Conservation (phyloP, 306 rosid genomes). For the Fragaria vesca region DNA sequence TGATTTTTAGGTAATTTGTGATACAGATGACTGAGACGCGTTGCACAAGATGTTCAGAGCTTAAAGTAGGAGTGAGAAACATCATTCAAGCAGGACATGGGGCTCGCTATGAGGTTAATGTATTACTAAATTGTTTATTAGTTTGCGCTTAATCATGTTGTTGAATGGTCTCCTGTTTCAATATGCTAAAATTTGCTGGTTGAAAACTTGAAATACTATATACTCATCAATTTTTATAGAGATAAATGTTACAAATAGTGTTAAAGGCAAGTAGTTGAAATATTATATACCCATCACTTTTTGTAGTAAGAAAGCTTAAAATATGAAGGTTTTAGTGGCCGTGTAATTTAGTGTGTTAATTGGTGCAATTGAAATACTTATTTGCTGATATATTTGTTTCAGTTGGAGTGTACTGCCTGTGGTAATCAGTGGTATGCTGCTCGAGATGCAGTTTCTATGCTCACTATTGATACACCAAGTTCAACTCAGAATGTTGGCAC, state of each 20-base stretch:
- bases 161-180: neutral
- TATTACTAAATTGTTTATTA: neutral
- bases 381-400: conserved; percentile 33
- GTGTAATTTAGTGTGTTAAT: neutral
- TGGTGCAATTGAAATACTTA: conserved; percentile 7
- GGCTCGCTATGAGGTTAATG: conserved; percentile 78
- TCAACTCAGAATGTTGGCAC: conserved; percentile 49
- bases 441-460: conserved; percentile 70
- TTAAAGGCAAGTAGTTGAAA: neutral
- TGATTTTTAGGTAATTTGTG: conserved; percentile 21
- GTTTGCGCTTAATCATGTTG: neutral
- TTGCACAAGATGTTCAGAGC: conserved; percentile 72
- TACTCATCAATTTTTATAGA: neutral
- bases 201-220: neutral
- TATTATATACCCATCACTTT: neutral
- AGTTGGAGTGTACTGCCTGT: conserved; percentile 90
- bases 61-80: conserved; percentile 79
- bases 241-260: neutral
- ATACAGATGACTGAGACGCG: conserved; percentile 92
- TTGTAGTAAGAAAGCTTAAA: neutral
- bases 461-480: conserved; percentile 50
- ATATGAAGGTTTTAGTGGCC: neutral
- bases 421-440: conserved; percentile 93
- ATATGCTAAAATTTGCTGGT: neutral
- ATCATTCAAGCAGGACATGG: conserved; percentile 84